Percentiles rank a stretch among this genome's conserved stretches.
These are phyloP conservation scores for Calocybe gambosa DNA, from an alignment of 1,284 basidiomycete genomes.

Conservation along the genomic window DNA sequence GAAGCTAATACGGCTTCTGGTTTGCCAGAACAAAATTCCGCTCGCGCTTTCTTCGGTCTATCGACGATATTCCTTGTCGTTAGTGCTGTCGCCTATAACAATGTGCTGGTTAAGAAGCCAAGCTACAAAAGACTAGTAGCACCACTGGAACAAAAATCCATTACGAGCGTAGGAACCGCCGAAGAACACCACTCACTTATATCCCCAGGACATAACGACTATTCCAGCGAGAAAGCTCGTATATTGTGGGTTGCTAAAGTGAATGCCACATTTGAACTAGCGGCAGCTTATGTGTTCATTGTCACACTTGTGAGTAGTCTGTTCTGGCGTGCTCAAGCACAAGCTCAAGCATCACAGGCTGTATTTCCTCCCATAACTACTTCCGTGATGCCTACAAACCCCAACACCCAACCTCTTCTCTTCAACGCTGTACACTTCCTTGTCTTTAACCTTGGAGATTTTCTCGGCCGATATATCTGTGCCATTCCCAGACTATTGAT, in stretches of 20 bases:
- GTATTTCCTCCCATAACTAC: conserved; percentile 84
- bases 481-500: conserved; percentile 59
- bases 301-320: conserved; percentile 66
- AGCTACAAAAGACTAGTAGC: conserved; percentile 49
- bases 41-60: conserved; percentile 65
- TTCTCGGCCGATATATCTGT: conserved; percentile 70
- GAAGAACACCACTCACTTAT: conserved; percentile 33
- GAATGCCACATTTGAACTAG: conserved; percentile 66
- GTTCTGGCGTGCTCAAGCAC: background rate
- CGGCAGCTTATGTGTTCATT: conserved; percentile 70
- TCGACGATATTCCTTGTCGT: conserved; percentile 60
- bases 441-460: conserved; percentile 73
- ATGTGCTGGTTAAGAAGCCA: conserved; percentile 51
- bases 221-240: conserved; percentile 29
- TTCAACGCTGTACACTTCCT: conserved; percentile 72
- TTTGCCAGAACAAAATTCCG: conserved; percentile 53
- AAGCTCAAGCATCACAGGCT: conserved; percentile 40
- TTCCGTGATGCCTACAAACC: conserved; percentile 62
- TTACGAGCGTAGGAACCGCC: conserved; percentile 18
- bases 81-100: conserved; percentile 41
- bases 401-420: conserved; percentile 51
- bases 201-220: conserved; percentile 22
- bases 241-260: conserved; percentile 53
- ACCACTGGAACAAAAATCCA: conserved; percentile 30
- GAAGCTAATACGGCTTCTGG: conserved; percentile 29